Base-by-base conservation (phyloP, 352 stramenopile species). In the Pythium dissimile region DNA sequence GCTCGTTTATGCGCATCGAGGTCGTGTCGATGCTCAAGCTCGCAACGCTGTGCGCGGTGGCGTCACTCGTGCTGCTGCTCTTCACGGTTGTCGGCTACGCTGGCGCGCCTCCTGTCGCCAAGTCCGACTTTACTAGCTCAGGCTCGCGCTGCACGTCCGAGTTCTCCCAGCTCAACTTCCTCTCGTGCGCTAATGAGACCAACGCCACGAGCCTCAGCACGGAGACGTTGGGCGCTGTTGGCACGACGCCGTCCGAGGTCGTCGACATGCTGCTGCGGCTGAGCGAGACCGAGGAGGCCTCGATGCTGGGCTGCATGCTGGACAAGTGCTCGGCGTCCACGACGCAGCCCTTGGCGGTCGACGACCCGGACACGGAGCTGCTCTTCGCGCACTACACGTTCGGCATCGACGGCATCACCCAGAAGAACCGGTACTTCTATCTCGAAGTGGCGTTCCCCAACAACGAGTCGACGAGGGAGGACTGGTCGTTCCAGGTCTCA, bases 341-440 rank as follows among this genome's bases (percentile, higher is more conserved):
- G 3, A 82, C 77, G n/a, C 67, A 59, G 1, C 72, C 73, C 2
- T 64, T 78, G 38, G 27, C 46, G 26, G 75, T 54, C 24, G 62
- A 21, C 5, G 26, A 64, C n/a, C 50, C 62, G 7, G 45, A 73
- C 2, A 46, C 53, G 38, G 49, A 68, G 18, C 60, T 84, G 20
- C 65, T 68, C 7, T 64, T 81, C 1, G 72, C 66, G 6, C 74
- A 83, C 41, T 87, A 84, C 47, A 71, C 73, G 35, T 87, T 87
- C 43, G 70, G 60, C 5, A 55, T 87, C n/a, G 74, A 84, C 28
- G 71, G 68, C 1, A 66, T 87, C 35, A 64, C 65, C 18, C 72
- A 80, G 31, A 66, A 49, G n/a, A 83, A 80, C 30, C 74, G 74
- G 20, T 87, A 87, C 62, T 87, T 87, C 42, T 87, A 87, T 55